Percentiles rank a stretch among this genome's conserved stretches.
Evolutionary conservation across 2,329 filamentous ascomycete species (phyloP).

Genomic region (Sclerotinia sclerotiorum): DNA sequence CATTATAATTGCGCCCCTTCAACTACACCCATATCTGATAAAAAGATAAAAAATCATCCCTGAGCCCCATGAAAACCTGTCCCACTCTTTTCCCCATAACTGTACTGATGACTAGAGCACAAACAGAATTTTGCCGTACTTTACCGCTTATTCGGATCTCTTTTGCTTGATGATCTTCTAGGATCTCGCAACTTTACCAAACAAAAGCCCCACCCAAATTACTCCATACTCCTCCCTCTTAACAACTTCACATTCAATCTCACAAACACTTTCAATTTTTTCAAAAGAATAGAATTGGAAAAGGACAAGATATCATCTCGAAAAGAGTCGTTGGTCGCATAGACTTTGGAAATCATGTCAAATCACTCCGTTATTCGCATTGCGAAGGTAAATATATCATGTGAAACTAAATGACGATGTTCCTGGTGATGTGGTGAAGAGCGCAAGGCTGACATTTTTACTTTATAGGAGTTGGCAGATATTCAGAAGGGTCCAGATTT

Average conservation of each 20-base stretch:
- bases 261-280: neutral
- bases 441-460: constrained; percentile 42
- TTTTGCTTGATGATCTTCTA: neutral
- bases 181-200: neutral
- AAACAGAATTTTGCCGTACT: neutral
- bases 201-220: constrained; percentile 3
- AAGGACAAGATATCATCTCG: neutral
- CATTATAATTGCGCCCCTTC: too few species aligned
- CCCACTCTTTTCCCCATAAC: neutral
- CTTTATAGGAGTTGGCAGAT: constrained; percentile 72
- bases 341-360: constrained; percentile 53
- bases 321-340: neutral
- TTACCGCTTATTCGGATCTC: neutral
- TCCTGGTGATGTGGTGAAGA: constrained; percentile 27
- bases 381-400: constrained; percentile 60
- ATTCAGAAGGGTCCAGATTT: constrained; percentile 82
- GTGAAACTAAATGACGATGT: constrained; percentile 33
- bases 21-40: too few species aligned
- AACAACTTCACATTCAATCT: neutral
- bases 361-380: constrained; percentile 89
- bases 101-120: neutral
- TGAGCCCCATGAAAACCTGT: too few species aligned
- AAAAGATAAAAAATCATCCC: too few species aligned
- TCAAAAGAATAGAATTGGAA: neutral
- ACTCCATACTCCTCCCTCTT: neutral